phyloP scores from a whole-genome alignment of 2,329 filamentous ascomycete genomes.

The Aspergillus phoenicis region DNA sequence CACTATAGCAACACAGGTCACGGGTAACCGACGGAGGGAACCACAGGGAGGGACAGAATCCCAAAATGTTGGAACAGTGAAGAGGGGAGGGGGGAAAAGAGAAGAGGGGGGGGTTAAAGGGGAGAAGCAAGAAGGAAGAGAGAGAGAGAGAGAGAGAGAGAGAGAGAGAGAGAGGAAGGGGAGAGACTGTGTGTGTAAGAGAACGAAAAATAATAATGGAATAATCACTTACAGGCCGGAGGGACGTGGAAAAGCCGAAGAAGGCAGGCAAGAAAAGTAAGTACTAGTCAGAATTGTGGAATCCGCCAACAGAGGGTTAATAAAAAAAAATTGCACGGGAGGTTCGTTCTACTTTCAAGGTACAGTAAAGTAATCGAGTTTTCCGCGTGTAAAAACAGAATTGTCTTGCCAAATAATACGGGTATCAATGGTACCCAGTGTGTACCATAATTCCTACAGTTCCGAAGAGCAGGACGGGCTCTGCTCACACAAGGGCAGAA shows the following conservation, averaged over 20 bases:
- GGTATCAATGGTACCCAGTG: background rate
- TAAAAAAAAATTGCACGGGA: slow-evolving; percentile 15
- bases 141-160: slow-evolving; percentile 19
- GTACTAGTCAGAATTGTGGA: slow-evolving; percentile 21
- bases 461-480: background rate
- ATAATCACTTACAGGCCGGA: slow-evolving; percentile 18
- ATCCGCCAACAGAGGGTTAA: slow-evolving; percentile 14
- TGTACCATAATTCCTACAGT: slow-evolving; percentile 1
- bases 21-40: slow-evolving; percentile 22
- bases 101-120: slow-evolving; percentile 27
- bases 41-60: slow-evolving; percentile 23
- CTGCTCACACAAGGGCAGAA: background rate
- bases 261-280: slow-evolving; percentile 20
- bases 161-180: slow-evolving; percentile 18
- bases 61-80: slow-evolving; percentile 24
- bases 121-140: slow-evolving; percentile 19
- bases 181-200: slow-evolving; percentile 17
- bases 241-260: slow-evolving; percentile 23
- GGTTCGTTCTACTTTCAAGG: slow-evolving; percentile 7
- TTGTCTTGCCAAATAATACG: background rate
- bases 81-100: slow-evolving; percentile 18
- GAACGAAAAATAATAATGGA: slow-evolving; percentile 21
- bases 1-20: slow-evolving; percentile 27
- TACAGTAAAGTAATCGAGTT: background rate
- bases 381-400: background rate